Conservation (phyloP, 2,329 filamentous ascomycete genomes). For the Pseudogymnoascus sp. region DNA sequence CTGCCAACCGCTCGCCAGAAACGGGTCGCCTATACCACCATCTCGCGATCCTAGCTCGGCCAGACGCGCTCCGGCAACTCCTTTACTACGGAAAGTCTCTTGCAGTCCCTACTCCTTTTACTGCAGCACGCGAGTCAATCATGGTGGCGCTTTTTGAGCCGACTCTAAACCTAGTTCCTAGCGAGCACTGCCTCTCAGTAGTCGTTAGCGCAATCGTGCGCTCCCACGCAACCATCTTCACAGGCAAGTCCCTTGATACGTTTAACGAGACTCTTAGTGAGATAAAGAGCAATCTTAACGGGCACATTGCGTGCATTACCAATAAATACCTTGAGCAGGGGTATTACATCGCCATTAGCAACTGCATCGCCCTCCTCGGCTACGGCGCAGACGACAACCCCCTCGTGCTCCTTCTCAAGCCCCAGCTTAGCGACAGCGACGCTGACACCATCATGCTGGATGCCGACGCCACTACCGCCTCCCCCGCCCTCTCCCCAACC, state of each 20-base stretch:
- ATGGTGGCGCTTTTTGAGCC: conserved; percentile 62
- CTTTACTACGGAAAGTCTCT: conserved; percentile 63
- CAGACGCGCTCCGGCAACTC: conserved; percentile 58
- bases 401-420: background rate
- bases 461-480: background rate
- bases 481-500: background rate
- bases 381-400: conserved; percentile 24
- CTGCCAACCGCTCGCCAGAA: conserved; percentile 65
- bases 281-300: conserved; percentile 48
- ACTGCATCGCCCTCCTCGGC: conserved; percentile 25
- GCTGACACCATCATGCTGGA: too few relatives aligned
- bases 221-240: conserved; percentile 57
- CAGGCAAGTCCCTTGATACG: conserved; percentile 38
- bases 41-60: conserved; percentile 66
- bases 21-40: conserved; percentile 83
- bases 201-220: conserved; percentile 56
- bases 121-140: conserved; percentile 60
- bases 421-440: too few relatives aligned
- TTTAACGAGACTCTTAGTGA: conserved; percentile 38
- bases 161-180: conserved; percentile 35
- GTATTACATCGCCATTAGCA: conserved; percentile 50
- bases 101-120: conserved; percentile 59
- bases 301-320: conserved; percentile 48
- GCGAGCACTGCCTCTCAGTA: conserved; percentile 31
- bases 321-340: conserved; percentile 37